phyloP scores from a whole-genome alignment of 1,284 basidiomycete species.

The Cutaneotrichosporon cavernicola region DNA sequence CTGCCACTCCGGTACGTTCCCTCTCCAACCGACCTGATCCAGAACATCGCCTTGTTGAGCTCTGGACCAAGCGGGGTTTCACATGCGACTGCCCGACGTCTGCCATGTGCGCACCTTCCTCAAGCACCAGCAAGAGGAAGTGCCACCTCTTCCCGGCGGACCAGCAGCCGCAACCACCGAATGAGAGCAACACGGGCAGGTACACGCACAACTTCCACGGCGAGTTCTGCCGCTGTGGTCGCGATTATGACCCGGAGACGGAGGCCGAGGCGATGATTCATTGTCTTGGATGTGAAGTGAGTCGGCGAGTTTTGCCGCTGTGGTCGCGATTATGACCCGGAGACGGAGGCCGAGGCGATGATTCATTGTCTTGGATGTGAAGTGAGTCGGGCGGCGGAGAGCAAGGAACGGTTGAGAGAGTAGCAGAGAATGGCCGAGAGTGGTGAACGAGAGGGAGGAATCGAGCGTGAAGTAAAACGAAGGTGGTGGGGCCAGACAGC shows the following conservation, averaged over 20 bases:
- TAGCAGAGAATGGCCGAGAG: not conserved
- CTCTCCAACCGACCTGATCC: conserved; percentile 9
- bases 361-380: conserved; percentile 51
- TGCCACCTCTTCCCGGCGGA: conserved; percentile 41
- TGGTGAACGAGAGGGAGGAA: not conserved
- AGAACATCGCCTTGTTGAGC: conserved; percentile 52
- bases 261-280: conserved; percentile 51
- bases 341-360: conserved; percentile 52
- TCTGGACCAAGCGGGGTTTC: conserved; percentile 49
- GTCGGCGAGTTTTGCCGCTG: conserved; percentile 52
- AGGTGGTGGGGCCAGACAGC: not conserved
- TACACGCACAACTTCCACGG: conserved; percentile 48
- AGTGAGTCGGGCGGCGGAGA: conserved; percentile 28
- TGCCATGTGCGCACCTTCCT: conserved; percentile 24
- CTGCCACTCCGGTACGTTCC: conserved; percentile 49
- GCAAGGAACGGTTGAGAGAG: not conserved
- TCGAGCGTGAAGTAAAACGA: not conserved
- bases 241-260: conserved; percentile 49
- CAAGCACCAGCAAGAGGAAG: conserved; percentile 15
- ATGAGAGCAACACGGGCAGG: conserved; percentile 34
- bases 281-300: conserved; percentile 52
- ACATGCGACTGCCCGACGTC: conserved; percentile 52
- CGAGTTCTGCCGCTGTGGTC: conserved; percentile 51
- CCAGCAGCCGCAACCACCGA: conserved; percentile 36
- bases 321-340: conserved; percentile 50